A percentile compares a stretch with the other conserved stretches of the same genome.
Evolutionary conservation across 257 asterid genomes (phyloP).

Genomic region (Ballota nigra): DNA sequence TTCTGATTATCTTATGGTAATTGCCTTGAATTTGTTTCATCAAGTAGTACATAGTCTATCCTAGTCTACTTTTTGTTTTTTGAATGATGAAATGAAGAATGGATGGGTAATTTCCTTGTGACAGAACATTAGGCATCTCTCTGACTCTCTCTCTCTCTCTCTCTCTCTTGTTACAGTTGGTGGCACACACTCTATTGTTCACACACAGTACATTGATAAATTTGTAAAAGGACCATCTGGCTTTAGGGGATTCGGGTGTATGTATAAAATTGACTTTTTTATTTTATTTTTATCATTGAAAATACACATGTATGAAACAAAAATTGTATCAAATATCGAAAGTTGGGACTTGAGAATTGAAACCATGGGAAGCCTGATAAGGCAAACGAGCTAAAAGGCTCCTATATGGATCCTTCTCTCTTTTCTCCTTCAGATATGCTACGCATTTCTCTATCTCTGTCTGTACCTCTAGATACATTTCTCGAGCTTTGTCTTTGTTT

Average conservation of each 20-base stretch:
- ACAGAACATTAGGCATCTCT: not conserved
- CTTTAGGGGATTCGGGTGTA: not conserved
- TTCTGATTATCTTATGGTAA: not conserved
- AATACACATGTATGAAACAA: not conserved
- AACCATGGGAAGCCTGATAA: conserved; percentile 52
- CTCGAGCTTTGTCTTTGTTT: conserved; percentile 42
- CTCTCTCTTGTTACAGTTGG: not conserved
- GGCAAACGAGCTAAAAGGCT: conserved; percentile 36
- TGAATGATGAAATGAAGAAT: not conserved
- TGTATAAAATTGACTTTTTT: not conserved
- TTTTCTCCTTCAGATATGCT: conserved; percentile 43
- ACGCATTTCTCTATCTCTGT: conserved; percentile 40
- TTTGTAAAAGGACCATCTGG: not conserved
- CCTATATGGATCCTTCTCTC: conserved; percentile 51
- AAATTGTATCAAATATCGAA: conserved; percentile 26
- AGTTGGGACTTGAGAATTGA: conserved; percentile 47
- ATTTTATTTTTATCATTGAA: no score
- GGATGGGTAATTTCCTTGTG: not conserved
- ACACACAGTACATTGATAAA: not conserved
- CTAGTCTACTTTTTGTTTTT: not conserved
- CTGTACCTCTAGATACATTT: conserved; percentile 42
- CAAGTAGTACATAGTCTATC: not conserved
- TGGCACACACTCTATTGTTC: not conserved
- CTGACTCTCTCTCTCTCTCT: not conserved
- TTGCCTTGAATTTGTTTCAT: not conserved